Evolutionary conservation across 164 flowering plant genomes (phyloP), one percentile per base, ranked within the genome.

Genomic region (Magnolia officinalis): DNA sequence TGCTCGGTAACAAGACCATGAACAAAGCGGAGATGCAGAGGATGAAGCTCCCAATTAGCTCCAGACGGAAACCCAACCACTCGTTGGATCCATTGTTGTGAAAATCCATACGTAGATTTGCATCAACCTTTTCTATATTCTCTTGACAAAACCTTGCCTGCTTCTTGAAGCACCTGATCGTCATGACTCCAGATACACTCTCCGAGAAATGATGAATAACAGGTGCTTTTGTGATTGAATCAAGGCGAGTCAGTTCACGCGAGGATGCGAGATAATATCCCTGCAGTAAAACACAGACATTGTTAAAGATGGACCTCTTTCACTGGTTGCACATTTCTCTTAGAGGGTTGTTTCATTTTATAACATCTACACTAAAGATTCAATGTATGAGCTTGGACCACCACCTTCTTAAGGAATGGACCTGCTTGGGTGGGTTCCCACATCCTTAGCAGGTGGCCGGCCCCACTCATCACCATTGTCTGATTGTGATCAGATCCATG

Each of bases 171-270:
- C 97, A 79, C 4, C 98, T 89, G 67, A 96, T 92, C 2, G 97
- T 96, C 93, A 87, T 88, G 24, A 94, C 92, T 0, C 99, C 98
- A 8, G 98, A 80, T 26, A 96, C 89, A 81, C 94, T 96, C 83
- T 96, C 99, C 6, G 99, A 96, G 84, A 96, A 96, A 67, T 96
- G 98, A 84, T 92, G 94, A 78, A 96, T 91, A 31, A 96, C 89
- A 0, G 99, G 99, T 0, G 99, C 97, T 76, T 94, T 94, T 11
- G 99, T 91, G 80, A 96, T 94, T 0, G 97, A 90, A 71, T 92
- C 95, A n/a, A 94, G 91, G 9, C 99, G 94, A 61, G 98, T 94
- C 63, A 96, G 52, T 80, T 96, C 99, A 11, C 99, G 95, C 29
- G 97, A 90, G 66, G 98, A 75, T 24, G 98, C 76, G 11, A 96